Conservation (phyloP, 2,329 filamentous ascomycete genomes). For the Sporothrix pallida region DNA sequence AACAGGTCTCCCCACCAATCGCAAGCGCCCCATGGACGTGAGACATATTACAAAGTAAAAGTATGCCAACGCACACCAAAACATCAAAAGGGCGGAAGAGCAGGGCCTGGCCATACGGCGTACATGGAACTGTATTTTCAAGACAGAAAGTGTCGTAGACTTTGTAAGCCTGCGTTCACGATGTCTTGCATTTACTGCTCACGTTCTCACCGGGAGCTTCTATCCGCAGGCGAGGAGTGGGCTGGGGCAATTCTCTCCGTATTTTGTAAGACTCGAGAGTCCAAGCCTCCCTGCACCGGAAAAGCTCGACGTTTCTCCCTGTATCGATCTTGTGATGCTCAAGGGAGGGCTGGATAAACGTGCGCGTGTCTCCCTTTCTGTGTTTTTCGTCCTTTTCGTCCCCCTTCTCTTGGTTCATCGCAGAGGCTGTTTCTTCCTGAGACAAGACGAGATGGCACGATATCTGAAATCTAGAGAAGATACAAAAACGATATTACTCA, state of each 20-base stretch:
- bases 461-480: neutral
- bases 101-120: neutral
- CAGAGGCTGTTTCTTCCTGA: neutral
- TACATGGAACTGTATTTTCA: no score
- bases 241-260: neutral
- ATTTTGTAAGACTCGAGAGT: neutral
- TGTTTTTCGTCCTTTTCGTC: neutral
- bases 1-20: neutral
- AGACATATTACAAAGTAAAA: neutral
- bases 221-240: neutral
- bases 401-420: neutral
- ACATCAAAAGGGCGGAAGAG: neutral
- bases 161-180: neutral
- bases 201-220: neutral
- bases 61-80: neutral
- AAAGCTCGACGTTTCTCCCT: slow-evolving; percentile 4
- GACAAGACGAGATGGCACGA: neutral
- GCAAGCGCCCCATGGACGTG: slow-evolving; percentile 20
- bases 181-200: neutral
- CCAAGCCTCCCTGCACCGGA: slow-evolving; percentile 13
- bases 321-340: neutral
- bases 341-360: neutral
- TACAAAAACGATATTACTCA: neutral
- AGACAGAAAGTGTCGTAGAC: no score
- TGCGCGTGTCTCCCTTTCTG: no score